These are phyloP conservation scores for Amanita jacksonii DNA, from an alignment of 768 basidiomycete species.

Conservation along the genomic window DNA sequence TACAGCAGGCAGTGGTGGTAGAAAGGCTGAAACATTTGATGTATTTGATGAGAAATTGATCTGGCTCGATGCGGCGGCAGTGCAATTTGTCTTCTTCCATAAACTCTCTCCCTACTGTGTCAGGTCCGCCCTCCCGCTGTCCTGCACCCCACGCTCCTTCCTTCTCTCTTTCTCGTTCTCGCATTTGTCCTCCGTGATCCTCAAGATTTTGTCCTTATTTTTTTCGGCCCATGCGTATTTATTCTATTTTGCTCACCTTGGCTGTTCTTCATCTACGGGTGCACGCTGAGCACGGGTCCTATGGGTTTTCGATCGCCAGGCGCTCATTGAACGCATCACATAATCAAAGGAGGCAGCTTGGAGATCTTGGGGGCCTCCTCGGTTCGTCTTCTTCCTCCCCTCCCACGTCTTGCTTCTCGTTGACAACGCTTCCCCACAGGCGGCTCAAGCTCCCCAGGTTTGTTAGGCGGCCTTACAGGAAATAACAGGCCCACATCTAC, in stretches of 20 bases:
- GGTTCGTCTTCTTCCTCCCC: too few species aligned
- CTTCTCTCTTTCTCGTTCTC: slow-evolving; percentile 9
- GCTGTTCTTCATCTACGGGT: slow-evolving; percentile 17
- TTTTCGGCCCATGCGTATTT: slow-evolving; percentile 19
- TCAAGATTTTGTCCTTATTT: too few species aligned
- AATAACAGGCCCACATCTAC: too few species aligned
- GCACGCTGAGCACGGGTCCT: slow-evolving; percentile 31
- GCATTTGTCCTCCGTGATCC: slow-evolving; percentile 2
- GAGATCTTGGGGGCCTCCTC: too few species aligned
- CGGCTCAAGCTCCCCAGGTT: too few species aligned
- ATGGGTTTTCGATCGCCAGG: slow-evolving; percentile 22
- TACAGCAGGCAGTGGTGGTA: slow-evolving; percentile 14
- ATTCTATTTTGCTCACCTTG: slow-evolving; percentile 22
- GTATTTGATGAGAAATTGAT: background rate
- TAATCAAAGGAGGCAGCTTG: too few species aligned
- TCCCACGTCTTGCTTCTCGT: too few species aligned
- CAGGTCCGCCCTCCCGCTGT: background rate
- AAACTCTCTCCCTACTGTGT: background rate
- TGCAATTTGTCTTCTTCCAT: background rate
- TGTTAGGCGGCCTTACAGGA: too few species aligned
- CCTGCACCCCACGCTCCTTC: slow-evolving; percentile 1
- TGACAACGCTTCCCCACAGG: too few species aligned
- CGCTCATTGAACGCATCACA: too few species aligned
- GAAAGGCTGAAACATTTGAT: background rate
- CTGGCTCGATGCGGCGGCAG: too few species aligned